phyloP scores from a whole-genome alignment of 1,139 yeast genomes.

The Protomyces inundatus region DNA sequence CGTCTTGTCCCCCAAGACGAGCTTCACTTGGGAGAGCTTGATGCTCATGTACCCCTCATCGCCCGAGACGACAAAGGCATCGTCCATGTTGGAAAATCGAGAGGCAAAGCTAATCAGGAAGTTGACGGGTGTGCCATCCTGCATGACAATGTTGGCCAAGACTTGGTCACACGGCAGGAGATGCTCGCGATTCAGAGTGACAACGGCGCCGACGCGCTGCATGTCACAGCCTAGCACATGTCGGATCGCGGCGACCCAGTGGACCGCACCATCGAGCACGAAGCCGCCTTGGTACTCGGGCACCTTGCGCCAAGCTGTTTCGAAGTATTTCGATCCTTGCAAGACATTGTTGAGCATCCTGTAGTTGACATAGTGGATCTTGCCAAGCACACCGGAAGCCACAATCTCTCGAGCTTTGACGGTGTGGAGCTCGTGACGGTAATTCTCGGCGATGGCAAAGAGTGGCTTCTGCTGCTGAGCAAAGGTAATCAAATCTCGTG shows the following conservation, averaged over 20 bases:
- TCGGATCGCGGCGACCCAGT: slow-evolving; percentile 33
- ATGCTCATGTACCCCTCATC: background rate
- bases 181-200: background rate
- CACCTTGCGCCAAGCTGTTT: slow-evolving; percentile 34
- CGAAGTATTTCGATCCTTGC: slow-evolving; percentile 30
- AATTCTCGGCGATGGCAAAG: slow-evolving; percentile 29
- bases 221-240: slow-evolving; percentile 29
- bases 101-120: background rate
- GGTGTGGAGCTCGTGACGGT: slow-evolving; percentile 23
- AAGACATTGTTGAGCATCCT: slow-evolving; percentile 11
- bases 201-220: background rate
- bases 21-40: background rate
- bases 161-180: background rate
- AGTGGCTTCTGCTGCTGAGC: background rate
- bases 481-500: slow-evolving; percentile 28
- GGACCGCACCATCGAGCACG: slow-evolving; percentile 36
- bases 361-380: slow-evolving; percentile 7
- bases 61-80: background rate
- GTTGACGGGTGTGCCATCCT: background rate
- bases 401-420: slow-evolving; percentile 13
- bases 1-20: background rate
- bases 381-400: slow-evolving; percentile 5
- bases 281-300: slow-evolving; percentile 36
- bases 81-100: background rate
- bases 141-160: background rate